Base-by-base conservation (phyloP, 148 eudicot species). In the Drosera capensis region DNA sequence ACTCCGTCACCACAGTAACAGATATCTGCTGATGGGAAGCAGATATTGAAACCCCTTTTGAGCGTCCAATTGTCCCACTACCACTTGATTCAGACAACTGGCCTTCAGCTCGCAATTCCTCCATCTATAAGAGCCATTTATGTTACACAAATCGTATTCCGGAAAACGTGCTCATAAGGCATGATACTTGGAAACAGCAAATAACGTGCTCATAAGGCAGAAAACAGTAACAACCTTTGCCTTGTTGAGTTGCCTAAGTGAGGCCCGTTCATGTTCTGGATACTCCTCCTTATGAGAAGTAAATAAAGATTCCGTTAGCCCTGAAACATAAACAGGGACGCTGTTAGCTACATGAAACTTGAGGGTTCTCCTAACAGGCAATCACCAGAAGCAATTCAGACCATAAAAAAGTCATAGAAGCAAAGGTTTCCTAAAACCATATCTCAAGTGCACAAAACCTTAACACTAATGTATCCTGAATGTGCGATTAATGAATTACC, bases 1-100 rank as follows among this genome's bases (percentile, higher is more conserved):
- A 92, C 60, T 92, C 99, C 20, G 95, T 81, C 67, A 92, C 99
- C 60, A 73, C 95, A 38, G 94, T 82, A 48, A 92, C 99, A 52
- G 95, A 85, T 60, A 92, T 92, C 64, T 85, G 88, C 67, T 75
- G 87, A 55, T 60, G 68, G 51, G 82, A 71, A 66, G 94, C 68
- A 49, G 86, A 39, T 54, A 85, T 57, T 49, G 94, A 68, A 66
- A 95, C 75, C 49, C 95, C 99, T 59, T 76, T 85, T n/a, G 99
- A 76, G 45, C 95, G 87, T 44, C 95, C 95, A 59, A 85, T 92
- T 25, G 76, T 62, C 48, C 95, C 99, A 23, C 68, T 68, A 25
- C 71, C 71, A 61, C 57, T 38, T 48, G 74, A 47, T 46, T 92
- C 90, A 16, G 82, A 62, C 35, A 59, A 74, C 53, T 64, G 86